Evolutionary conservation across 352 stramenopile genomes (phyloP).

Genomic region (Phytophthora pseudosyringae): DNA sequence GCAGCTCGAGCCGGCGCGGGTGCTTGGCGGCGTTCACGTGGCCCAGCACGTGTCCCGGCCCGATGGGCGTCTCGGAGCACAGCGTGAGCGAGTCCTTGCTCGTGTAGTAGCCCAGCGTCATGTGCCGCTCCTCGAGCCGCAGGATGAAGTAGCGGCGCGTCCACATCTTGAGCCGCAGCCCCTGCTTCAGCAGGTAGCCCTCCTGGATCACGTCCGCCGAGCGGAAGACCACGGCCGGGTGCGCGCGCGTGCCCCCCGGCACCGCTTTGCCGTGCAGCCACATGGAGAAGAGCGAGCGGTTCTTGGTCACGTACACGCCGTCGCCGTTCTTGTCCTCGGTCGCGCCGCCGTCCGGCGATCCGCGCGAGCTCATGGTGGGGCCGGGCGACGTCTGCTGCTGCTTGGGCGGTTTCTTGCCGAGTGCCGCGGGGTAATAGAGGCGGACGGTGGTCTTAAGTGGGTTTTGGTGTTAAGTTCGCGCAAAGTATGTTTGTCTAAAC

Average conservation of each 20-base stretch:
- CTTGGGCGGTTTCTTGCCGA: conserved; percentile 36
- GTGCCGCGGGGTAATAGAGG: conserved; percentile 11
- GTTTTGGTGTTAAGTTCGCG: too few species aligned
- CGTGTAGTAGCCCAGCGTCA: conserved; percentile 89
- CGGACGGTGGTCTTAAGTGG: background rate
- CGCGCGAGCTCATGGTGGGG: conserved; percentile 24
- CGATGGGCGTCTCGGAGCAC: conserved; percentile 86
- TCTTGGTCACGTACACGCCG: conserved; percentile 88
- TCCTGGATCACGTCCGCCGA: conserved; percentile 88
- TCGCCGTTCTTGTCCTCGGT: conserved; percentile 47
- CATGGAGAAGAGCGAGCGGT: conserved; percentile 84
- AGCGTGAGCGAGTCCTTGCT: conserved; percentile 83
- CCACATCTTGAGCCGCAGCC: conserved; percentile 81
- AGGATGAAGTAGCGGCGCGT: conserved; percentile 88
- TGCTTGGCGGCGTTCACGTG: conserved; percentile 58
- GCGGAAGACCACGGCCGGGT: conserved; percentile 73
- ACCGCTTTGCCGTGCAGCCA: conserved; percentile 84
- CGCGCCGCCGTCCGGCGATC: conserved; percentile 18
- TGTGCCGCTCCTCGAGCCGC: conserved; percentile 86
- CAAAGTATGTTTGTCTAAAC: too few species aligned
- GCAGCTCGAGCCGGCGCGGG: conserved; percentile 69
- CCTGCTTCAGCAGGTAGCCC: conserved; percentile 87
- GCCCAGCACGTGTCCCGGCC: conserved; percentile 65
- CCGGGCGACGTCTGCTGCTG: background rate
- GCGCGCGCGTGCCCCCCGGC: conserved; percentile 44